Conservation (phyloP, 108 stramenopile genomes). For the Phaeodactylum tricornutum region DNA sequence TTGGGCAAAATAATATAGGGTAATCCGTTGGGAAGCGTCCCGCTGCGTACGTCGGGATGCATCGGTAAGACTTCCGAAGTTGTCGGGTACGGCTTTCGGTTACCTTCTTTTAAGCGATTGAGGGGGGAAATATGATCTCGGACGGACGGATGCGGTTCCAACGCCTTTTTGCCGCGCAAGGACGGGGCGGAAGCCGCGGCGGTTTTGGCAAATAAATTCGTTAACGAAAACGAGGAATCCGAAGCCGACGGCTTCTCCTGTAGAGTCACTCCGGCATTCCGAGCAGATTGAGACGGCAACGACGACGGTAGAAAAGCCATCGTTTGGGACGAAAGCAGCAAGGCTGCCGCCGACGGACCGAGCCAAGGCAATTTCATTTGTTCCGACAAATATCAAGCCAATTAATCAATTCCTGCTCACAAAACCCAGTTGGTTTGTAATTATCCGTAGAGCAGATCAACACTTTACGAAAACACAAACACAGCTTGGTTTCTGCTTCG, state of each 20-base stretch:
- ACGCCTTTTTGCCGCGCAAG: conserved; percentile 12
- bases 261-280: too few relatives aligned
- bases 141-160: conserved; percentile 69
- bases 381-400: too few relatives aligned
- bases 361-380: too few relatives aligned
- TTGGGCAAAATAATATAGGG: conserved; percentile 92
- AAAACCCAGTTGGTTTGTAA: too few relatives aligned
- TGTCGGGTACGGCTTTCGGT: neutral
- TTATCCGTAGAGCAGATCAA: too few relatives aligned
- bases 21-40: conserved; percentile 83
- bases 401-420: too few relatives aligned
- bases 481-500: too few relatives aligned
- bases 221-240: conserved; percentile 16
- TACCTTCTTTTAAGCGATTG: conserved; percentile 53
- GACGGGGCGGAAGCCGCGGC: conserved; percentile 11
- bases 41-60: conserved; percentile 62
- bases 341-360: too few relatives aligned
- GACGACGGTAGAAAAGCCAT: too few relatives aligned
- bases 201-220: conserved; percentile 23
- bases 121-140: conserved; percentile 80
- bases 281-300: too few relatives aligned
- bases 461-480: too few relatives aligned
- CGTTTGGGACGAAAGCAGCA: too few relatives aligned
- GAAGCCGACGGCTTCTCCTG: neutral
- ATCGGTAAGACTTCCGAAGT: conserved; percentile 42